Conservation (phyloP, 441 rosid genomes). For the Pelargonium australe region DNA sequence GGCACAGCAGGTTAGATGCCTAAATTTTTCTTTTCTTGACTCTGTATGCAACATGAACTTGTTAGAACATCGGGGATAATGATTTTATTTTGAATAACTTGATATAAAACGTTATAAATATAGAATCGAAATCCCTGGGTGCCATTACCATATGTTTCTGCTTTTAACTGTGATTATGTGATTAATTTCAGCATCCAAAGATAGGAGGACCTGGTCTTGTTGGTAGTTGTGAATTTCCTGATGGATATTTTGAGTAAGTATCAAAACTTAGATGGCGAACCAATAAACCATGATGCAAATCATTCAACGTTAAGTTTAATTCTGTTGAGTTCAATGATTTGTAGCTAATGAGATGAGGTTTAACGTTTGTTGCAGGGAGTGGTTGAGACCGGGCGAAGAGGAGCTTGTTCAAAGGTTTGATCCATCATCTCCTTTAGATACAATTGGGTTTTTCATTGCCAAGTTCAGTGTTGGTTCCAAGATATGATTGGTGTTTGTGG, state of each 20-base stretch:
- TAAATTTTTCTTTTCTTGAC: background rate
- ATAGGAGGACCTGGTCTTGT: constrained; percentile 90
- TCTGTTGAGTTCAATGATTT: background rate
- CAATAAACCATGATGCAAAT: background rate
- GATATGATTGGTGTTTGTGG: background rate
- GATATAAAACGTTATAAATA: too few relatives aligned
- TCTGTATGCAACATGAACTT: background rate
- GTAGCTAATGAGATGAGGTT: background rate
- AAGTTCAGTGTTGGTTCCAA: constrained; percentile 63
- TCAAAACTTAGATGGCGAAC: background rate
- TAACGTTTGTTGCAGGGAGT: constrained; percentile 46
- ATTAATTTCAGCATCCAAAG: constrained; percentile 60
- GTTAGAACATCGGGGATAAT: background rate
- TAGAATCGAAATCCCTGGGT: background rate
- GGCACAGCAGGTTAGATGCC: constrained; percentile 64
- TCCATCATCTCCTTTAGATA: constrained; percentile 76
- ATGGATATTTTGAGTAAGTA: constrained; percentile 79
- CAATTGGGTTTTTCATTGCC: constrained; percentile 93
- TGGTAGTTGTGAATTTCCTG: constrained; percentile 57
- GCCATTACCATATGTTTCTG: constrained; percentile 3
- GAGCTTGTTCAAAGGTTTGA: constrained; percentile 88
- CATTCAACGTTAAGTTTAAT: background rate
- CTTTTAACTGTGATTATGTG: constrained; percentile 4
- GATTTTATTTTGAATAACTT: background rate
- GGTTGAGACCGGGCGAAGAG: constrained; percentile 91